Evolutionary conservation across 179 eudicot species (phyloP).

Genomic region (Amaranthus tricolor): DNA sequence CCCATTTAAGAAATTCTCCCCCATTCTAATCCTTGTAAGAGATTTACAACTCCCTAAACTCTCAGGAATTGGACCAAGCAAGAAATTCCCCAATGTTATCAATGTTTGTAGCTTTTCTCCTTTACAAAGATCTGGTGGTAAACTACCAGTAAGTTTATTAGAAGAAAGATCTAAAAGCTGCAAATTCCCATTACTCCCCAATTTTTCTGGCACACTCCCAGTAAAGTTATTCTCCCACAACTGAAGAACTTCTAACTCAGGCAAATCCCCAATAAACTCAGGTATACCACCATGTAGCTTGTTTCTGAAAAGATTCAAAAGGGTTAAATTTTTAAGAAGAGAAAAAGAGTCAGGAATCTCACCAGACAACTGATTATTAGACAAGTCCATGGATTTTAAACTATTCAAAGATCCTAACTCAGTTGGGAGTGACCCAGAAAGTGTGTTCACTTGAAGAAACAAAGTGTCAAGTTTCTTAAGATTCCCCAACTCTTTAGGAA

Average conservation of each 20-base stretch:
- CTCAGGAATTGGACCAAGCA: conserved; percentile 74
- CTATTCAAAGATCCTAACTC: conserved; percentile 61
- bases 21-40: conserved; percentile 68
- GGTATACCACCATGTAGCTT: conserved; percentile 77
- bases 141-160: conserved; percentile 66
- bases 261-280: conserved; percentile 70
- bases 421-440: conserved; percentile 50
- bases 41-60: conserved; percentile 62
- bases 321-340: conserved; percentile 57
- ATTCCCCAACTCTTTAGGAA: conserved; percentile 64
- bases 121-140: conserved; percentile 56
- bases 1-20: conserved; percentile 81
- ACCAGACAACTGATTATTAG: conserved; percentile 66
- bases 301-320: conserved; percentile 71
- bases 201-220: conserved; percentile 55
- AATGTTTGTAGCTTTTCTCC: conserved; percentile 57
- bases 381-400: conserved; percentile 78
- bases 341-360: conserved; percentile 61
- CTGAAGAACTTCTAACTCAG: conserved; percentile 69
- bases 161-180: conserved; percentile 67
- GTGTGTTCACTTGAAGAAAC: conserved; percentile 74
- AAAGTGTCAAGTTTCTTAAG: conserved; percentile 74
- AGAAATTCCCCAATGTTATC: conserved; percentile 67
- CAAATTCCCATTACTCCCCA: conserved; percentile 62
- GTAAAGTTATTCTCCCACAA: conserved; percentile 95